phyloP scores from a whole-genome alignment of 164 flowering plant species.

The Berberis vulgaris region DNA sequence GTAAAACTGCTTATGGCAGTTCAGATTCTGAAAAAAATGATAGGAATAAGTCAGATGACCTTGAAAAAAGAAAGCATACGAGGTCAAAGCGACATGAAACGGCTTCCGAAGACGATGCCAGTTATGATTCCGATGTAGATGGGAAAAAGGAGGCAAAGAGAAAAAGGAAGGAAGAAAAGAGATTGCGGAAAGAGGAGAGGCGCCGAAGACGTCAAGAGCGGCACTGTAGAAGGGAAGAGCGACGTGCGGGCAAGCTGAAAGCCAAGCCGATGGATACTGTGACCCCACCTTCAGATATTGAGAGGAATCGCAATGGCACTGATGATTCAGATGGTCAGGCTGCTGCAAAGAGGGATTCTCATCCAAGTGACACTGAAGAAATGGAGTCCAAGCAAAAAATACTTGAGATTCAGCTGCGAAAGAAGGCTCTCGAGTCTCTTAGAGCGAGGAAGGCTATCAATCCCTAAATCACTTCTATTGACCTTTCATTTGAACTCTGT shows the following conservation, averaged over 20 bases:
- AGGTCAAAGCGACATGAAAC: slow-evolving; percentile 13
- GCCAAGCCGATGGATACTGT: slow-evolving; percentile 18
- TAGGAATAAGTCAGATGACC: slow-evolving; percentile 21
- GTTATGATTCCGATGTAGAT: slow-evolving; percentile 17
- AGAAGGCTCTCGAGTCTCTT: slow-evolving; percentile 84
- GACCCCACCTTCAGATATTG: slow-evolving; percentile 24
- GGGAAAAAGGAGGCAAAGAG: slow-evolving; percentile 27
- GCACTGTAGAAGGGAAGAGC: slow-evolving; percentile 28
- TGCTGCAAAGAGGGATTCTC: slow-evolving; percentile 21
- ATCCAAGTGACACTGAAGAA: slow-evolving; percentile 35
- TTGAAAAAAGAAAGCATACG: slow-evolving; percentile 34
- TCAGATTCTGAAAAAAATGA: slow-evolving; percentile 41
- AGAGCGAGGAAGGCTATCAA: slow-evolving; percentile 76
- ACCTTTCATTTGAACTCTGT: slow-evolving; percentile 5
- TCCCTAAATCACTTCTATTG: slow-evolving; percentile 25
- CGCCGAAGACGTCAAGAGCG: slow-evolving; percentile 29
- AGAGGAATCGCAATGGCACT: slow-evolving; percentile 22
- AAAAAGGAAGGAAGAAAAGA: slow-evolving; percentile 28
- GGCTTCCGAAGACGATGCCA: slow-evolving; percentile 15
- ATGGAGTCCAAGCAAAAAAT: slow-evolving; percentile 47
- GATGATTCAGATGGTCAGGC: slow-evolving; percentile 39
- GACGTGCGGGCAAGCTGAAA: slow-evolving; percentile 23
- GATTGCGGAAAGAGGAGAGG: slow-evolving; percentile 27
- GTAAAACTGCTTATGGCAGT: slow-evolving; percentile 17
- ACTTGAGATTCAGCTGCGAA: slow-evolving; percentile 87